Base-by-base conservation (phyloP, 345 rosid species). In the Brassica cretica region DNA sequence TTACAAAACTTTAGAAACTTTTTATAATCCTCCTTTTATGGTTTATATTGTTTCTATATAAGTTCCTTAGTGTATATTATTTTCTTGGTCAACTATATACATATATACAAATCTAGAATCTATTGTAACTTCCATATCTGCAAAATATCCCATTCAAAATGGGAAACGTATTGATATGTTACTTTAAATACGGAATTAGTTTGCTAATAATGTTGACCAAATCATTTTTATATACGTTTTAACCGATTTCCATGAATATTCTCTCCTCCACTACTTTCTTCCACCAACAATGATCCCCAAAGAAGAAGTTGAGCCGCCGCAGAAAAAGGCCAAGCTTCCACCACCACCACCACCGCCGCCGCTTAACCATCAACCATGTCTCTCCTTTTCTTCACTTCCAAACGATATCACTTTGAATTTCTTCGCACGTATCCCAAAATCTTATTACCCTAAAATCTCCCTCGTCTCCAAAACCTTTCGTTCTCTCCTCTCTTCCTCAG, bases 401-500 rank as follows among this genome's bases (percentile, higher is more conserved):
- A 55, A 82, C 58, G 97, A 92, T 71, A 74, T 92, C 59, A 78
- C 87, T 5, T 18, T 90, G 15, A 86, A 87, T 78, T 84, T 87
- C 76, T 74, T 92, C 8, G 89, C 93, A 6, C 89, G 93, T 7
- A 32, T 87, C 66, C 90, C 93, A 6, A 78, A 87, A 24, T 79
- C 77, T 8, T 76, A 84, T 73, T 85, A 86, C 80, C 95, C 89
- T 21, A 37, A 46, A 21, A 93, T 90, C 68, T 83, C 84, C 19
- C 76, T 81, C 3, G 92, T 92, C 85, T 90, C 91, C 39, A 89
- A 80, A 44, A 49, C 89, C 35, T 80, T 92, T 73, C 87, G 65
- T 12, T 78, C 89, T 37, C 79, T 88, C 76, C 35, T 92, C 76
- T 82, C 84, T n/a, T 90, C 93, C 15, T 73, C 89, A 6, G 78